phyloP scores from a whole-genome alignment of 208 protist species.

The Tritrichomonas musculus region DNA sequence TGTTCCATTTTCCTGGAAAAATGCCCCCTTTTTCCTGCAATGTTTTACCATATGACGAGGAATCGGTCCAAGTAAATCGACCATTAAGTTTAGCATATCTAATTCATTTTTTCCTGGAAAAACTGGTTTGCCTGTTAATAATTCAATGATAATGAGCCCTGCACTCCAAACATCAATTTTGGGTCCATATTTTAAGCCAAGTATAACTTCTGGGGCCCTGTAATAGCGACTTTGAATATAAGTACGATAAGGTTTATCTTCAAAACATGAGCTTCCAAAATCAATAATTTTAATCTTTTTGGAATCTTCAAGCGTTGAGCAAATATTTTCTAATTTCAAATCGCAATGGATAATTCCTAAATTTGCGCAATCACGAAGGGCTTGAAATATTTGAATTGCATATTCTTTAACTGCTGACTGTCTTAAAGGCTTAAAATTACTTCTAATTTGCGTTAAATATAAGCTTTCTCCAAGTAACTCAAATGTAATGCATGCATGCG shows the following conservation, averaged over 20 bases:
- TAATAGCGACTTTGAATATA: constrained; percentile 86
- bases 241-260: constrained; percentile 68
- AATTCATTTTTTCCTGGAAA: constrained; percentile 40
- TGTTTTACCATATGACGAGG: constrained; percentile 7
- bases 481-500: constrained; percentile 53
- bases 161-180: constrained; percentile 80
- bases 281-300: constrained; percentile 55
- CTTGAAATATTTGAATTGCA: constrained; percentile 46
- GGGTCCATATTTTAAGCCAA: constrained; percentile 13
- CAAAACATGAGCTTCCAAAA: constrained; percentile 55
- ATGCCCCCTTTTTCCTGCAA: background rate
- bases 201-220: constrained; percentile 73
- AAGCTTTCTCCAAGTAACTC: constrained; percentile 52
- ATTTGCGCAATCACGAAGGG: constrained; percentile 32
- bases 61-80: constrained; percentile 38
- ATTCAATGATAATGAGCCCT: constrained; percentile 92
- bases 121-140: constrained; percentile 74
- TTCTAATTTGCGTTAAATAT: constrained; percentile 44
- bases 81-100: constrained; percentile 36
- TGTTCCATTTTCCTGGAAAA: background rate
- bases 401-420: constrained; percentile 44
- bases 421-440: constrained; percentile 42
- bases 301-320: no score
- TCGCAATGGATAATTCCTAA: constrained; percentile 38
- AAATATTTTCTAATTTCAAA: constrained; percentile 27